These are phyloP conservation scores for Colletotrichum incanum DNA, from an alignment of 2,329 filamentous ascomycete genomes.

Conservation along the genomic window DNA sequence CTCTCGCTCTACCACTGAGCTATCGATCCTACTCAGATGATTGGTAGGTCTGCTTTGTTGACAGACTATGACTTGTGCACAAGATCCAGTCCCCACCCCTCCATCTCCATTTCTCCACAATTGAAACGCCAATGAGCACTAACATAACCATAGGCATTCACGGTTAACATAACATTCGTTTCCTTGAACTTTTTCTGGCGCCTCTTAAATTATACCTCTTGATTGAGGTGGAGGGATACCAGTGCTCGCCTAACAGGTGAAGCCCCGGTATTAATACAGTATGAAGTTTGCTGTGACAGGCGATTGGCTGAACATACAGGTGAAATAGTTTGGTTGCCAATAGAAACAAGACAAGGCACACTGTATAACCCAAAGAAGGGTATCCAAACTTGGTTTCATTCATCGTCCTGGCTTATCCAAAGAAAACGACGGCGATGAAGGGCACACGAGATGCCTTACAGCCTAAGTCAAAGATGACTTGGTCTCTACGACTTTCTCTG, in stretches of 20 bases:
- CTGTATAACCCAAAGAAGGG: neutral
- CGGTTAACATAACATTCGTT: neutral
- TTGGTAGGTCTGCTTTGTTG: fast-evolving
- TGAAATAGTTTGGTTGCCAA: neutral
- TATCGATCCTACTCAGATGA: constrained; percentile 33
- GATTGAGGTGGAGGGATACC: neutral
- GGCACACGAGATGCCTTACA: neutral
- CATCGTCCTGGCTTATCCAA: neutral
- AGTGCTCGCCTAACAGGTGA: neutral
- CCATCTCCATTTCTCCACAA: neutral
- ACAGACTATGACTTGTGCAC: fast-evolving
- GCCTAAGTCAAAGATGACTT: neutral
- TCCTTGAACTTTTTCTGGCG: neutral
- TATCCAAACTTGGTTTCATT: neutral
- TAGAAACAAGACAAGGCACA: neutral
- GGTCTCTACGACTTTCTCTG: neutral
- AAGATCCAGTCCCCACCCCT: neutral
- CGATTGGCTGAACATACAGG: neutral
- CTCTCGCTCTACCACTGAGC: constrained; percentile 41
- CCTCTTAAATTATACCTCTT: no score
- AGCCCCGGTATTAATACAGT: neutral
- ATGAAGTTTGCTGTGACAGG: neutral
- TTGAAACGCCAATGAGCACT: neutral
- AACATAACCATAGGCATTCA: neutral
- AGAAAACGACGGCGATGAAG: neutral